Base-by-base conservation (phyloP, 768 basidiomycete genomes). In the Daedaleopsis sinensis region DNA sequence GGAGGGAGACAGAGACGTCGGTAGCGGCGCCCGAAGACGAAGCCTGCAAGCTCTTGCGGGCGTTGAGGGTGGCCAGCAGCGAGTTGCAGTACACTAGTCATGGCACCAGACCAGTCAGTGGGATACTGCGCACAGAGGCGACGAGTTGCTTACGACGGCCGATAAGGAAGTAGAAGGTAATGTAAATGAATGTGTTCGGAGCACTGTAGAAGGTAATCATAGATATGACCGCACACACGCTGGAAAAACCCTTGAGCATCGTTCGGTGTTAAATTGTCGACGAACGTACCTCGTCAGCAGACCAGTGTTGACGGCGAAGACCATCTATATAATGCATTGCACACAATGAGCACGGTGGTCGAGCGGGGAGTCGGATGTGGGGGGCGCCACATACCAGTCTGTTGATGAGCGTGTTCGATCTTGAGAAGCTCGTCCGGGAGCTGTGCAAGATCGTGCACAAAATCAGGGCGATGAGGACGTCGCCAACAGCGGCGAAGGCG, bases 151-250 rank as follows among this genome's bases (percentile, higher is more conserved):
- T 66, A 82, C 83, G 67, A 63, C 82, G 78, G 63, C 83, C 82
- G 27, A 84, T 72, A 55, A 78, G 78, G 73, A 85, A 84, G 71
- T 82, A 85, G 71, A 85, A 85, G 47, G 80, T 78, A 35, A 84
- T 83, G 67, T 85, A 85, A 52, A 84, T 80, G 58, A 85, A 74
- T 4, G 82, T 83, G 43, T 79, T 68, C 11, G 79, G 80, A 72
- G 78, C 80, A 3, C 77, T 70, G 12, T 82, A 66, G 60, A 83
- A 83, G 21, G 78, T 77, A 24, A 79, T 59, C 54, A 81, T 69
- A 18, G 80, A 79, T 21, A 72, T 74, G 50, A 78, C 70, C 12
- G 80, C 80, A 55, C 79, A 80, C 37, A 81, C 65, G 38, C 66
- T 68, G 54, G 4, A 2, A 16, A 36, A 27, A 3, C 8, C 8